Evolutionary conservation across 352 stramenopile species (phyloP).

Genomic region (Blastocystis sp.): DNA sequence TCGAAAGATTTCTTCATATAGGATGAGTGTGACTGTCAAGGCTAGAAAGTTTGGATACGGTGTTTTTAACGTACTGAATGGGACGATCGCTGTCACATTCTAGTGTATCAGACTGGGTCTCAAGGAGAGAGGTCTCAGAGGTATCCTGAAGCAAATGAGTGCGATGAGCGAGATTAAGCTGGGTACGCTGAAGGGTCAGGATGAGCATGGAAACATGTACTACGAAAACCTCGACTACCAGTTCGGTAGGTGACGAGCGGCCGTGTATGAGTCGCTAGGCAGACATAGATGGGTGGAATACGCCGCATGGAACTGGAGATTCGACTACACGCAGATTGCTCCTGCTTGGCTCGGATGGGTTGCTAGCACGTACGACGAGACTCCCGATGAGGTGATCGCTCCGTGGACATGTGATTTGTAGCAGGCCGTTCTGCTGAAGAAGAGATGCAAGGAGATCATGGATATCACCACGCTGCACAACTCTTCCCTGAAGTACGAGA

Average conservation of each 20-base stretch:
- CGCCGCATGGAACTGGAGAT: conserved; percentile 72
- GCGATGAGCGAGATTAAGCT: conserved; percentile 71
- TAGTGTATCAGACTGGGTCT: conserved; percentile 72
- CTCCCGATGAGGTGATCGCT: conserved; percentile 39
- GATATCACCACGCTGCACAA: conserved; percentile 55
- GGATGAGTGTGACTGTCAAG: conserved; percentile 58
- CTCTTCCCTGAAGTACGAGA: conserved; percentile 55
- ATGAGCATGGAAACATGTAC: conserved; percentile 74
- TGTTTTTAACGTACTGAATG: conserved; percentile 67
- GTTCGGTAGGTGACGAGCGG: conserved; percentile 2
- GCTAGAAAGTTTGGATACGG: conserved; percentile 74
- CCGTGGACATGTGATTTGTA: conserved; percentile 2
- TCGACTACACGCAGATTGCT: conserved; percentile 67
- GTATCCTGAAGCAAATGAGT: conserved; percentile 61
- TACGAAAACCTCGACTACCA: conserved; percentile 73
- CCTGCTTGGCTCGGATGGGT: conserved; percentile 70
- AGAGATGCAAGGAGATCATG: conserved; percentile 67
- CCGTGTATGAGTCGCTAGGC: conserved; percentile 3
- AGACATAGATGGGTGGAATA: conserved; percentile 74
- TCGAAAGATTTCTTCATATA: conserved; percentile 8
- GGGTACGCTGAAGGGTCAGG: conserved; percentile 68
- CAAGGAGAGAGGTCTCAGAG: conserved; percentile 68
- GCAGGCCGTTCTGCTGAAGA: conserved; percentile 39
- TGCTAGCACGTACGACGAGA: conserved; percentile 63
- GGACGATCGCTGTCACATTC: neutral